Evolutionary conservation across 2,329 filamentous ascomycete species (phyloP).

Genomic region (Phialemoniopsis sp.): DNA sequence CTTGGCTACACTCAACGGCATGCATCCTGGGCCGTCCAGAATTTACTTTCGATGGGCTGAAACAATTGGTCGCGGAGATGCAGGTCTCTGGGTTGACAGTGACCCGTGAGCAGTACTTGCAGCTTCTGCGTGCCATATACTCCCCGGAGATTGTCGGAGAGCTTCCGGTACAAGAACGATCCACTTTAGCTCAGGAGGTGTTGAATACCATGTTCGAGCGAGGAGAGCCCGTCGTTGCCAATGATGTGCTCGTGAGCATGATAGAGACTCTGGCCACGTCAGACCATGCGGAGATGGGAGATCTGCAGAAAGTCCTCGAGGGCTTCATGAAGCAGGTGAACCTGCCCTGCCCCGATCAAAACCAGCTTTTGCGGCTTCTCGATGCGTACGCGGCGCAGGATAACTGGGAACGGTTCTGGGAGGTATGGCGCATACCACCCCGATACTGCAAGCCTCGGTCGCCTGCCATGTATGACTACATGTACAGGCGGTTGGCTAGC

Average conservation of each 20-base stretch:
- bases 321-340: conserved; percentile 32
- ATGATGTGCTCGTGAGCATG: conserved; percentile 44
- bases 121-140: conserved; percentile 34
- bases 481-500: conserved; percentile 45
- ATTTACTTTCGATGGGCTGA: conserved; percentile 11
- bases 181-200: conserved; percentile 35
- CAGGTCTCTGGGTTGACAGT: conserved; percentile 29
- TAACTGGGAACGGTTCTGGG: conserved; percentile 57
- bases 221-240: conserved; percentile 33
- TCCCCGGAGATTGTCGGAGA: conserved; percentile 11
- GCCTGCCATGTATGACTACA: conserved; percentile 47
- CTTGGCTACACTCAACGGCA: conserved; percentile 20
- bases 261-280: conserved; percentile 35
- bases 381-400: conserved; percentile 36
- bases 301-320: conserved; percentile 40
- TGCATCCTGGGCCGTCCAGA: conserved; percentile 9
- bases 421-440: conserved; percentile 52
- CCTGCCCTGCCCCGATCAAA: conserved; percentile 30
- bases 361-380: conserved; percentile 35
- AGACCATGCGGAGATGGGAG: conserved; percentile 22
- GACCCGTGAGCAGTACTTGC: conserved; percentile 25
- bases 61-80: conserved; percentile 30
- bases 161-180: conserved; percentile 17
- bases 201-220: conserved; percentile 40
- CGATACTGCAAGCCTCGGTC: conserved; percentile 44